phyloP scores from a whole-genome alignment of 1,284 basidiomycete species.

The Irpex lacteus region DNA sequence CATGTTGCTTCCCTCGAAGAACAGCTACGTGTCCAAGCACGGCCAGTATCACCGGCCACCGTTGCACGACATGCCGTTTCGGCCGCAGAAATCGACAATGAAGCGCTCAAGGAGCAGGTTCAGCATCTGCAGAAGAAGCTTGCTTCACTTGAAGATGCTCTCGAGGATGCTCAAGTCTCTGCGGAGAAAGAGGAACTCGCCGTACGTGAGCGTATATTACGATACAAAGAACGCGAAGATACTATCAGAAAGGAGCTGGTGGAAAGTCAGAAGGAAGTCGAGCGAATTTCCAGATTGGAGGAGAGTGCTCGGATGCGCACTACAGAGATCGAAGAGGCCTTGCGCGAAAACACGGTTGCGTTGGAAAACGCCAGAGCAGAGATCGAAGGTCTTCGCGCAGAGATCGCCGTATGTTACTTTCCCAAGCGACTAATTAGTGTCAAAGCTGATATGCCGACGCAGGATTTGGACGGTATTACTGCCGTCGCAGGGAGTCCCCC shows the following conservation, averaged over 20 bases:
- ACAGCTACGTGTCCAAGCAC: conserved; percentile 38
- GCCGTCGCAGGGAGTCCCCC: conserved; percentile 26
- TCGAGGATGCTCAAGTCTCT: conserved; percentile 74
- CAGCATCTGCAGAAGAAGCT: conserved; percentile 83
- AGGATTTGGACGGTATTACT: conserved; percentile 41
- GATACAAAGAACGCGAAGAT: conserved; percentile 79
- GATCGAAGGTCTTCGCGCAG: conserved; percentile 79
- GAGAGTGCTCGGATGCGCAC: conserved; percentile 58
- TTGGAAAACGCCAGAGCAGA: conserved; percentile 92
- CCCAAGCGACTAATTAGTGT: background rate
- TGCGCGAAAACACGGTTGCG: conserved; percentile 85
- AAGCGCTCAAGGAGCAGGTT: conserved; percentile 84
- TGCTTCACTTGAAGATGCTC: conserved; percentile 74
- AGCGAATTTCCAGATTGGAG: conserved; percentile 63
- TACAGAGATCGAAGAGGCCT: conserved; percentile 84
- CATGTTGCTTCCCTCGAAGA: conserved; percentile 64
- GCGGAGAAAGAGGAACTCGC: conserved; percentile 74
- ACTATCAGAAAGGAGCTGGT: conserved; percentile 65
- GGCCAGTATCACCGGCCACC: conserved; percentile 37
- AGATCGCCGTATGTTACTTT: conserved; percentile 62
- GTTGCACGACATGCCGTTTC: conserved; percentile 44
- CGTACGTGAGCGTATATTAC: conserved; percentile 62
- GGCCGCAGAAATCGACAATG: conserved; percentile 90
- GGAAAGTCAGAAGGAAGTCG: conserved; percentile 62
- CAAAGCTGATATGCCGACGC: background rate